Percentiles rank a stretch among this genome's conserved stretches.
Conservation (phyloP, 2,329 filamentous ascomycete genomes). For the Rhytidhysteron rufulum region DNA sequence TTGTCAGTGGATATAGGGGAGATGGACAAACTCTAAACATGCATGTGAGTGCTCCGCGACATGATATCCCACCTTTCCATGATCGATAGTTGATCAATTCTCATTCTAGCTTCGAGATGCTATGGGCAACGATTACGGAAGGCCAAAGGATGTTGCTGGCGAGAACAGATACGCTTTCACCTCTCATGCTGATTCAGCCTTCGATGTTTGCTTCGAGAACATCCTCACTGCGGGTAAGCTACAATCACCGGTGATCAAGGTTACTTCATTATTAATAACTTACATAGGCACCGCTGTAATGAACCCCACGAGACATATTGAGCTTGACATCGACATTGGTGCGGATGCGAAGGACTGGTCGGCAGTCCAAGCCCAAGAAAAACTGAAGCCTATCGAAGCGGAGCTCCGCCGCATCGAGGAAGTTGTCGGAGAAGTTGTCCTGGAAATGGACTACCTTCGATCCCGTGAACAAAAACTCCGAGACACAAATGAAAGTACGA, state of each 20-base stretch:
- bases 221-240: constrained; percentile 65
- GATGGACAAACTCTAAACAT: constrained; percentile 95
- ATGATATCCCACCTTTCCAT: background rate
- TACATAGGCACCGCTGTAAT: constrained; percentile 34
- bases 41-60: constrained; percentile 61
- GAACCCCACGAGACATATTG: constrained; percentile 65
- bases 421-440: constrained; percentile 80
- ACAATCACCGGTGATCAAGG: background rate
- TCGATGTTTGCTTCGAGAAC: constrained; percentile 97
- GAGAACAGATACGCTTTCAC: constrained; percentile 94
- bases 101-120: constrained; percentile 78
- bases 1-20: constrained; percentile 75
- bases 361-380: constrained; percentile 92
- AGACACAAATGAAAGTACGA: constrained; percentile 99
- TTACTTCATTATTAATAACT: too few relatives aligned
- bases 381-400: constrained; percentile 94
- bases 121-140: constrained; percentile 92
- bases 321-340: constrained; percentile 93
- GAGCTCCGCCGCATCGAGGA: constrained; percentile 92
- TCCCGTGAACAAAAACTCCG: constrained; percentile 87
- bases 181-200: constrained; percentile 83
- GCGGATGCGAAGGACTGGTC: constrained; percentile 98
- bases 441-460: constrained; percentile 95
- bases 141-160: constrained; percentile 84
- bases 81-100: constrained; percentile 6